phyloP scores from a whole-genome alignment of 1,284 basidiomycete genomes.

The Papiliotrema fonsecae region DNA sequence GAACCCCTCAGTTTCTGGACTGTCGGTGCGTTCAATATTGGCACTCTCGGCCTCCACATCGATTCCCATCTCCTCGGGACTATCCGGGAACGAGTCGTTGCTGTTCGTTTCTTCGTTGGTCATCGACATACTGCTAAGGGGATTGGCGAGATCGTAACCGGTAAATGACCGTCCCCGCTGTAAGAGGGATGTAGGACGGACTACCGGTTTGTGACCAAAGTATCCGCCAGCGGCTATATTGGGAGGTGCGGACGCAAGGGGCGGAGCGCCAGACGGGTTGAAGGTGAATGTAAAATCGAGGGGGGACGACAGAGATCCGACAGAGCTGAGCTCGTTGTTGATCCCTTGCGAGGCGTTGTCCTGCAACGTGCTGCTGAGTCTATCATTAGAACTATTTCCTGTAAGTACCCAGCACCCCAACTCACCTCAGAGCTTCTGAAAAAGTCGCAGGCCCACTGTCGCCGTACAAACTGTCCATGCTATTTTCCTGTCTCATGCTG shows the following conservation, averaged over 20 bases:
- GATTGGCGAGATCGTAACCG: constrained; percentile 17
- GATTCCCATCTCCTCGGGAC: not conserved
- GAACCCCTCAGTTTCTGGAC: too few species aligned
- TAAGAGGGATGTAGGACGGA: constrained; percentile 28
- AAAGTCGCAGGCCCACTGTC: constrained; percentile 19
- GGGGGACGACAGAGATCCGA: constrained; percentile 24
- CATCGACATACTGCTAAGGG: not conserved
- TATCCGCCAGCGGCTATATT: constrained; percentile 11
- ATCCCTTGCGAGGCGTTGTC: constrained; percentile 10
- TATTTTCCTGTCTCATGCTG: constrained; percentile 27
- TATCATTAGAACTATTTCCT: constrained; percentile 3
- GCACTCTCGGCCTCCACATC: too few species aligned
- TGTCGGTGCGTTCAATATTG: too few species aligned
- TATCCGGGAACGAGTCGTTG: not conserved
- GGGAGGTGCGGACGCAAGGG: not conserved
- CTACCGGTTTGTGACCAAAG: not conserved
- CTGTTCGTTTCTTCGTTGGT: not conserved
- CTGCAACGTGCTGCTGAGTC: constrained; percentile 26
- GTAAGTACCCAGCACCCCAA: not conserved
- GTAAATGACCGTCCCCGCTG: constrained; percentile 41
- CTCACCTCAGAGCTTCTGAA: constrained; percentile 28
- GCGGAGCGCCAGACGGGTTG: constrained; percentile 8
- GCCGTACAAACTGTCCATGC: constrained; percentile 31
- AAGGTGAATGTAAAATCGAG: constrained; percentile 27
- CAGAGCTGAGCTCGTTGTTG: constrained; percentile 14